phyloP scores from a whole-genome alignment of 2,329 filamentous ascomycete species.

The Talaromyces sp. region DNA sequence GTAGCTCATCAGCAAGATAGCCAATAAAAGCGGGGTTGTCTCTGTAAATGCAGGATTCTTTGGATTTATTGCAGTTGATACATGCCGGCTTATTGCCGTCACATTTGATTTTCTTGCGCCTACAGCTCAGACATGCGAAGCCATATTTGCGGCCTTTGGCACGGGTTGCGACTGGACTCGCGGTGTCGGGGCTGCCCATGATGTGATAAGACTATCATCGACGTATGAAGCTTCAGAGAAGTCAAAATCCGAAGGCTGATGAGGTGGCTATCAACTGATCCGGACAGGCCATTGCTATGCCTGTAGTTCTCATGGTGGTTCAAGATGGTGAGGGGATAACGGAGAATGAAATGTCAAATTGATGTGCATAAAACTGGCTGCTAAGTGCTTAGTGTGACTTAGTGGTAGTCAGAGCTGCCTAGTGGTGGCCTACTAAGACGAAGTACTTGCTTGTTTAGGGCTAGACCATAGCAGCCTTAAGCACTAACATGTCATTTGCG shows the following conservation, averaged over 20 bases:
- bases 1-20: slow-evolving; percentile 12
- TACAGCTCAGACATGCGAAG: slow-evolving; percentile 24
- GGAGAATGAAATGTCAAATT: neutral
- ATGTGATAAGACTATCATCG: neutral
- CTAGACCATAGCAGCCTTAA: neutral
- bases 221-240: neutral
- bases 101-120: slow-evolving; percentile 26
- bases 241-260: neutral
- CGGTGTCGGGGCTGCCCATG: neutral
- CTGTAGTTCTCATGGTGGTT: neutral
- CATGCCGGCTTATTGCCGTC: slow-evolving; percentile 24
- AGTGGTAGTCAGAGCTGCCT: neutral
- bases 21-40: slow-evolving; percentile 15
- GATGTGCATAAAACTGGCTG: neutral
- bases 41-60: slow-evolving; percentile 19
- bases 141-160: slow-evolving; percentile 16
- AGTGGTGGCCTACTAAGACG: neutral
- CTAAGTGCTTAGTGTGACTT: neutral
- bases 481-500: neutral
- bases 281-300: neutral
- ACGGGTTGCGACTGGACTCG: neutral
- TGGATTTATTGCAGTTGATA: slow-evolving; percentile 22
- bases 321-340: neutral
- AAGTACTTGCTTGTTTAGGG: neutral
- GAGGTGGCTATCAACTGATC: neutral